Evolutionary conservation across 768 basidiomycete genomes (phyloP).

Genomic region (Tubosaeta sp.): DNA sequence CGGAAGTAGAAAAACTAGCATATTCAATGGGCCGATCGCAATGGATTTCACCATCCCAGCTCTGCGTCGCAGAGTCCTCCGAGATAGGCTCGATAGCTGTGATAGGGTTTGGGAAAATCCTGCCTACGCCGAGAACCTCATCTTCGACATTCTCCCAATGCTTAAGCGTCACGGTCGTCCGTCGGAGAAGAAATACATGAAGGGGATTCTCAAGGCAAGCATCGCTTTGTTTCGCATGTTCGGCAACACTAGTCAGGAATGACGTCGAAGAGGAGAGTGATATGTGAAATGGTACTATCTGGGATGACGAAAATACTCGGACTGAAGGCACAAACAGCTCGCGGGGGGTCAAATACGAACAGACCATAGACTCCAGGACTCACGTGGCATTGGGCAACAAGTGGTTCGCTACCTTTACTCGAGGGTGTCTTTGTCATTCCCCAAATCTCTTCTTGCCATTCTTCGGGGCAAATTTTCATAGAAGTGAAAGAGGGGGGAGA

Average conservation of each 20-base stretch:
- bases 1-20: constrained; percentile 48
- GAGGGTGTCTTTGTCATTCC: constrained; percentile 16
- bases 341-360: constrained; percentile 1
- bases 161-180: constrained; percentile 39
- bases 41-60: constrained; percentile 60
- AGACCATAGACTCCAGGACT: constrained; percentile 1
- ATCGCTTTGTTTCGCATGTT: constrained; percentile 5
- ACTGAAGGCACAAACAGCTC: constrained; percentile 62
- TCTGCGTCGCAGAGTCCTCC: constrained; percentile 37
- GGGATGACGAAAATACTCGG: constrained; percentile 52
- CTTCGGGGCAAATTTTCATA: constrained; percentile 28
- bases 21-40: constrained; percentile 36
- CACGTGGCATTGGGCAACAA: constrained; percentile 29
- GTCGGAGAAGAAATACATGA: constrained; percentile 55
- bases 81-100: constrained; percentile 32
- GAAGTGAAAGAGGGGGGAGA: constrained; percentile 21
- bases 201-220: constrained; percentile 27
- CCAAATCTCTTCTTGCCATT: constrained; percentile 34
- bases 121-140: constrained; percentile 45
- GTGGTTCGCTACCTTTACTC: constrained; percentile 4
- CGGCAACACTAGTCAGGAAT: constrained; percentile 25
- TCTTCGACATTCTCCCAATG: constrained; percentile 12
- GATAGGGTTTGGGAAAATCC: constrained; percentile 34
- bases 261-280: constrained; percentile 50
- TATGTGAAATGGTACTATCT: constrained; percentile 63